A percentile compares a stretch with the other conserved stretches of the same genome.
phyloP scores from a whole-genome alignment of 108 stramenopile species.

The Aurantiochytrium sp. region DNA sequence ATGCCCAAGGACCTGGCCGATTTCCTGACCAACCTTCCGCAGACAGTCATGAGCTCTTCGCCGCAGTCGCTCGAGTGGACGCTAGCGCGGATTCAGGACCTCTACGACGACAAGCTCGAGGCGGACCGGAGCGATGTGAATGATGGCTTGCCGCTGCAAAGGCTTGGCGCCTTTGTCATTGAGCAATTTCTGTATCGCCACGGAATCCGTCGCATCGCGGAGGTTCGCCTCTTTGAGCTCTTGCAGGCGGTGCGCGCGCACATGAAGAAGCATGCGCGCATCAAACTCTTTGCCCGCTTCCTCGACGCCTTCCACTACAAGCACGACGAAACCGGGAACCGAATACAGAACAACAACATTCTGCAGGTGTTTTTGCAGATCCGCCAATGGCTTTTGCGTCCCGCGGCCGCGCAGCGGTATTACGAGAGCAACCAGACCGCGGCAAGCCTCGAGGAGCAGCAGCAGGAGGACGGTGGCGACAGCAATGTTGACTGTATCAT shows the following conservation, averaged over 20 bases:
- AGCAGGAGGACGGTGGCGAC: neutral
- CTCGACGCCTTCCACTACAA: neutral
- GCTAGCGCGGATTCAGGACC: neutral
- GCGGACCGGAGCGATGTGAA: neutral
- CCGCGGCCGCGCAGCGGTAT: neutral
- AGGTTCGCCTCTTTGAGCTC: slow-evolving; percentile 1
- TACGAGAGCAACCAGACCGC: too few relatives aligned
- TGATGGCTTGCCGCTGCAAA: neutral
- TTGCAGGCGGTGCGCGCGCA: neutral
- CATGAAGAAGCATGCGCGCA: neutral
- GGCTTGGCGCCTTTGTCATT: neutral
- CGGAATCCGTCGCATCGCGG: neutral
- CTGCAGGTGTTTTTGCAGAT: neutral
- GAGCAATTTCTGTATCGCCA: neutral
- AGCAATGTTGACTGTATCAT: neutral
- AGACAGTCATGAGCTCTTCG: neutral
- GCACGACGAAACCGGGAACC: neutral
- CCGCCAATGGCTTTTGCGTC: neutral
- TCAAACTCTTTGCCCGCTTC: slow-evolving; percentile 20
- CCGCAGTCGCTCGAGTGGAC: neutral
- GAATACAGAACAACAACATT: neutral
- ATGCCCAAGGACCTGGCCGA: neutral
- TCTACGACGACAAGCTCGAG: neutral
- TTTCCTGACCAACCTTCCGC: neutral
- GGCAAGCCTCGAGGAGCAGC: too few relatives aligned